Evolutionary conservation across 768 basidiomycete species (phyloP), one percentile per base, ranked within the genome.

Genomic region (Gloeopeniophorella convolvens): DNA sequence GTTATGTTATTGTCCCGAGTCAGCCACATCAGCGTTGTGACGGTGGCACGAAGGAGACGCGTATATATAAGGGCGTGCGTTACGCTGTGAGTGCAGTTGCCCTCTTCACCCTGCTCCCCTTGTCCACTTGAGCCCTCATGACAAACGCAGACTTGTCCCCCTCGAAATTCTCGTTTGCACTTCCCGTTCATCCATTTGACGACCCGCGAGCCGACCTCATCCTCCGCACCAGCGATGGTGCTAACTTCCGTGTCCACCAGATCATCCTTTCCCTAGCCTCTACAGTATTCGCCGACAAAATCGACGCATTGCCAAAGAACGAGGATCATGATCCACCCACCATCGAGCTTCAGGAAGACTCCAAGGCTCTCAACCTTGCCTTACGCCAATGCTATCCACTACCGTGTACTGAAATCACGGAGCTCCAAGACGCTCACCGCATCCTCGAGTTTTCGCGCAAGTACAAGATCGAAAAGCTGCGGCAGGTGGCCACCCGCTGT

Each of bases 191-290:
- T n/a, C 42, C 42, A 13, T 44, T 44, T 18, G 28, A 44, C 42
- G 30, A 44, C n/a, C 10, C 26, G 9, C 15, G 16, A 2, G 42
- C 45, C 13, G 45, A 45, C 23, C 20, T 45, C 20, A 23, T 35
- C 45, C 32, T 45, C 13, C 45, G 45, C 32, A 34, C 45, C 8
- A 21, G 20, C 4, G 33, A 45, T 33, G 13, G 13, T 16, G 45
- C 35, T 21, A 4, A 13, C 23, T 45, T 69, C 40, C 59, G 61
- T 4, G 50, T 66, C 21, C 65, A 67, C 55, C 65, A 55, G 18
- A 51, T 61, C 13, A 65, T 71, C 35, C 65, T 72, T 8, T 59
- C 62, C 10, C 59, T 68, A 18, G 60, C 68, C 0, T 70, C 70
- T 7, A 58, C 65, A 0, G 59, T 65, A 51, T 72, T 69, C 48